Percentiles rank a stretch among this genome's conserved stretches.
phyloP scores from a whole-genome alignment of 495 filamentous ascomycete genomes.

The Massariosphaeria phaeospora region DNA sequence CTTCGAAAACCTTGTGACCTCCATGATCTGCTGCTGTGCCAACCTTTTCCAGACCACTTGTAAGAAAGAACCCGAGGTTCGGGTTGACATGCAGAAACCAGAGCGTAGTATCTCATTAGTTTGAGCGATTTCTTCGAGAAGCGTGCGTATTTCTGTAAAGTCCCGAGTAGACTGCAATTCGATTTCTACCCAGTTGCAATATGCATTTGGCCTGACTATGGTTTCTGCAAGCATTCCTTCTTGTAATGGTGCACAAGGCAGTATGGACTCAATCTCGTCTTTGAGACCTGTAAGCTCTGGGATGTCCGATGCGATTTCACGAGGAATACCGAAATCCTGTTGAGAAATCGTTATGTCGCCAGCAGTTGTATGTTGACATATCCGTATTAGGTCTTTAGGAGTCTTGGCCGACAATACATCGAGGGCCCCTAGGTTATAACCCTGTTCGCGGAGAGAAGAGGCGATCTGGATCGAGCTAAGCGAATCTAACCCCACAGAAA shows the following conservation, averaged over 20 bases:
- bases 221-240: conserved; percentile 74
- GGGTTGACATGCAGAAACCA: conserved; percentile 55
- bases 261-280: conserved; percentile 46
- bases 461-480: conserved; percentile 63
- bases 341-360: not conserved
- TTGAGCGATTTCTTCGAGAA: conserved; percentile 47
- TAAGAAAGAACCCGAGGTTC: conserved; percentile 47
- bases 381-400: conserved; percentile 1
- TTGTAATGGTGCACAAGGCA: conserved; percentile 65
- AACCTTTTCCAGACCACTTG: conserved; percentile 59
- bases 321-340: not conserved
- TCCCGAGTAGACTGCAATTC: conserved; percentile 19
- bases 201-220: conserved; percentile 48
- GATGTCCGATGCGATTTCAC: conserved; percentile 13
- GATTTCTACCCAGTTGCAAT: conserved; percentile 71
- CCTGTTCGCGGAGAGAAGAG: conserved; percentile 51
- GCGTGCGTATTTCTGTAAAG: conserved; percentile 40
- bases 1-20: conserved; percentile 37
- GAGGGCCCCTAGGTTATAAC: conserved; percentile 49
- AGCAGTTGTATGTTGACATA: not conserved
- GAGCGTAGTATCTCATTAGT: conserved; percentile 63
- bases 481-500: conserved; percentile 64
- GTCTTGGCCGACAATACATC: conserved; percentile 50
- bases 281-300: not conserved
- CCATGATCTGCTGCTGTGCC: conserved; percentile 42